Percentiles rank a stretch among this genome's conserved stretches.
Conservation (phyloP, 768 basidiomycete genomes). For the Leccinum subgranulosum region DNA sequence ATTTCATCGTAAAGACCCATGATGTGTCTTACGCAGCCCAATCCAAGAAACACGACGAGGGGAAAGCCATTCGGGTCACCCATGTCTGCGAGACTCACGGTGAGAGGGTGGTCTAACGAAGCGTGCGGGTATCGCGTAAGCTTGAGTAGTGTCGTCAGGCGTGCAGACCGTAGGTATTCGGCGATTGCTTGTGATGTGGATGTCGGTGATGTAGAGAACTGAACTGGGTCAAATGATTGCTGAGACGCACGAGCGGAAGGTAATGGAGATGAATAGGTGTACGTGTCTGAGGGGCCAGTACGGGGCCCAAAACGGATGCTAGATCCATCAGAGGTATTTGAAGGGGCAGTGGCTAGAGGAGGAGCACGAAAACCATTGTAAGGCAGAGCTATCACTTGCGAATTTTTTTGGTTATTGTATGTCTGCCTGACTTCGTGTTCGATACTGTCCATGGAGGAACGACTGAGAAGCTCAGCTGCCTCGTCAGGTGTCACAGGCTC, state of each 20-base stretch:
- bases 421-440: slow-evolving; percentile 78
- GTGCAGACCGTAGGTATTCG: slow-evolving; percentile 81
- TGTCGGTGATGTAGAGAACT: slow-evolving; percentile 45
- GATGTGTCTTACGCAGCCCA: slow-evolving; percentile 92
- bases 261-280: slow-evolving; percentile 48
- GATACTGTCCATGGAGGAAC: slow-evolving; percentile 87
- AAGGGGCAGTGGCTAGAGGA: slow-evolving; percentile 32
- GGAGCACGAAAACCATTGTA: slow-evolving; percentile 41
- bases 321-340: slow-evolving; percentile 53
- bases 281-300: slow-evolving; percentile 45
- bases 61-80: slow-evolving; percentile 84
- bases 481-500: slow-evolving; percentile 52
- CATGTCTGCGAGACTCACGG: slow-evolving; percentile 91
- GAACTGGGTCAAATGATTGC: slow-evolving; percentile 25
- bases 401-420: slow-evolving; percentile 52
- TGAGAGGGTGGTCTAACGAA: slow-evolving; percentile 67
- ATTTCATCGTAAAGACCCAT: slow-evolving; percentile 97
- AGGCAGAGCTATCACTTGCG: slow-evolving; percentile 33
- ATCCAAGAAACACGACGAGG: slow-evolving; percentile 86
- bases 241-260: slow-evolving; percentile 21
- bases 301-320: slow-evolving; percentile 36
- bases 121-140: slow-evolving; percentile 81
- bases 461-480: slow-evolving; percentile 62
- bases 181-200: slow-evolving; percentile 71
- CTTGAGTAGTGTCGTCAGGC: slow-evolving; percentile 77